These are phyloP conservation scores for Cyclocybe cylindracea DNA, from an alignment of 768 basidiomycete genomes.

Conservation along the genomic window DNA sequence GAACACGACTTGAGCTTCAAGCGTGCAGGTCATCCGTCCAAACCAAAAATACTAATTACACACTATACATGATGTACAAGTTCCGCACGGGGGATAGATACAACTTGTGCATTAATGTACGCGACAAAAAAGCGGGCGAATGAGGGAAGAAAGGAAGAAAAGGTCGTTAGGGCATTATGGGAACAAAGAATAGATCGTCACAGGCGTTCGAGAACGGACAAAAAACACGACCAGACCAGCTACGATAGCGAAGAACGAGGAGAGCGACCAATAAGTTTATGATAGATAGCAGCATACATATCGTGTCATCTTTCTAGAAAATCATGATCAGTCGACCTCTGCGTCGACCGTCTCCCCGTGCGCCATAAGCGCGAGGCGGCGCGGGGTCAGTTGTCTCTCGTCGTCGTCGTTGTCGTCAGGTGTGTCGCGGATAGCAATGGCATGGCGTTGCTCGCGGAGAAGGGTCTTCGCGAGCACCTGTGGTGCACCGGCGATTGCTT, in stretches of 20 bases:
- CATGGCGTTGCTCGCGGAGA: conserved; percentile 22
- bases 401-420: not conserved
- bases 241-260: too few species aligned
- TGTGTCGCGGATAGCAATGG: conserved; percentile 4
- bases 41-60: conserved; percentile 10
- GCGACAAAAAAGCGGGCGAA: not conserved
- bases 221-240: too few species aligned
- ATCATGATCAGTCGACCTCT: conserved; percentile 9
- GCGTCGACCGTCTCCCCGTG: conserved; percentile 13
- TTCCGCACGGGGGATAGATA: conserved; percentile 14
- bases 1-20: not conserved
- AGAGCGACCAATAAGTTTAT: too few species aligned
- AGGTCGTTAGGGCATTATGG: conserved; percentile 3
- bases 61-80: conserved; percentile 14
- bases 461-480: conserved; percentile 31
- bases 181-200: not conserved
- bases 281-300: not conserved
- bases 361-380: conserved; percentile 21
- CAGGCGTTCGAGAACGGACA: too few species aligned
- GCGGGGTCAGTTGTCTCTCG: conserved; percentile 11
- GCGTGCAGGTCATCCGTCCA: not conserved
- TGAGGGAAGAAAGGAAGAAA: conserved; percentile 15
- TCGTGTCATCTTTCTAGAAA: not conserved
- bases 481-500: conserved; percentile 56
- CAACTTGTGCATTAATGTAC: conserved; percentile 12